These are phyloP conservation scores for Fomitopsis serialis DNA, from an alignment of 768 basidiomycete species.

Conservation along the genomic window DNA sequence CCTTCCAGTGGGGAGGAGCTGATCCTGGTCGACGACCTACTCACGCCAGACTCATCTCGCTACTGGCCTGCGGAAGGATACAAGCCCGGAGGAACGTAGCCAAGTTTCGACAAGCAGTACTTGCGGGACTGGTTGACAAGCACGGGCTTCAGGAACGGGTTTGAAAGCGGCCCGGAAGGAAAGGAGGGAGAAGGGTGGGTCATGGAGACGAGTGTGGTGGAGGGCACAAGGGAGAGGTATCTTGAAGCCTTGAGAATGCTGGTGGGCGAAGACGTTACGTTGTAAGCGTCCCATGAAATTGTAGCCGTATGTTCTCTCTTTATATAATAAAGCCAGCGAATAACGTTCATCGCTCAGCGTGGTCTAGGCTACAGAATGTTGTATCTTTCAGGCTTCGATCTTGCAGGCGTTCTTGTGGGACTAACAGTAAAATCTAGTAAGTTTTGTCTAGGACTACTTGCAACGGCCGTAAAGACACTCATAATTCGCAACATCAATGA, in stretches of 20 bases:
- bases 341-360: too few species aligned
- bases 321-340: too few species aligned
- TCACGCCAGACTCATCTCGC: conserved; percentile 95
- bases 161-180: conserved; percentile 70
- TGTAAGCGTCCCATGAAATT: too few species aligned
- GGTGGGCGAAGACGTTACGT: conserved; percentile 2
- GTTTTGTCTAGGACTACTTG: too few species aligned
- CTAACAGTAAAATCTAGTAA: too few species aligned
- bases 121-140: conserved; percentile 83
- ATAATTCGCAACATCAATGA: too few species aligned
- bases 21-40: conserved; percentile 91
- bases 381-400: too few species aligned
- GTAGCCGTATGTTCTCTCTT: too few species aligned
- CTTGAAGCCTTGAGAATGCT: conserved; percentile 66
- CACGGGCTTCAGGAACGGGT: conserved; percentile 68
- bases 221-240: conserved; percentile 76
- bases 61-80: conserved; percentile 89
- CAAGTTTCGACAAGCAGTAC: conserved; percentile 97
- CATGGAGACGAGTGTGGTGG: conserved; percentile 70
- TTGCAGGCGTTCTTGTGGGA: too few species aligned
- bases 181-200: conserved; percentile 69
- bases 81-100: conserved; percentile 66
- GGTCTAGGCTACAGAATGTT: too few species aligned
- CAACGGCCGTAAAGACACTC: too few species aligned
- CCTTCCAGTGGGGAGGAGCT: conserved; percentile 33